Conservation (phyloP, 352 stramenopile genomes). For the Phytophthora pinifolia region DNA sequence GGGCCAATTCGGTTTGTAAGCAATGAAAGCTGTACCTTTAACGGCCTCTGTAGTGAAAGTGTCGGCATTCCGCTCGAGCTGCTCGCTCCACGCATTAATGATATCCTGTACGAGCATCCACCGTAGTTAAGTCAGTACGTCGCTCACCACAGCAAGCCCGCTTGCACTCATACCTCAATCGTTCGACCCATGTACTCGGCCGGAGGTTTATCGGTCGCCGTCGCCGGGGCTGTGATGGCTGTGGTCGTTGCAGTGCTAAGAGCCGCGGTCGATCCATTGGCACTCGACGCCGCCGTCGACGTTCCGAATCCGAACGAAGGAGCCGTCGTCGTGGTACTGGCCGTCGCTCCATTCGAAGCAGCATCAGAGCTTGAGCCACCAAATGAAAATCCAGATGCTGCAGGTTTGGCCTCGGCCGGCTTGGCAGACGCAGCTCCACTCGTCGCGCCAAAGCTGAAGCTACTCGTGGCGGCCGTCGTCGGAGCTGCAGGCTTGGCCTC, state of each 20-base stretch:
- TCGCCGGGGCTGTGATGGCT: conserved; percentile 33
- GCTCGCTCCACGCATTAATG: conserved; percentile 90
- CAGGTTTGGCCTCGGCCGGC: conserved; percentile 19
- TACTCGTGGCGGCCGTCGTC: conserved; percentile 9
- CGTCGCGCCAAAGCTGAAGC: conserved; percentile 30
- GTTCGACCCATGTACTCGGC: conserved; percentile 86
- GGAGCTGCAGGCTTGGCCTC: conserved; percentile 19
- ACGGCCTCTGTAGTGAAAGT: conserved; percentile 88
- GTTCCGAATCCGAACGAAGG: conserved; percentile 34
- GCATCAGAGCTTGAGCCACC: conserved; percentile 15
- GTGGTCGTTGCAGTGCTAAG: conserved; percentile 27
- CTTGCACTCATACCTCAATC: conserved; percentile 53
- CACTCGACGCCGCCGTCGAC: conserved; percentile 23
- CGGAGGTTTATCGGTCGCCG: conserved; percentile 62
- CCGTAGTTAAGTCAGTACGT: background rate
- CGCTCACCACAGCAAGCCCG: background rate
- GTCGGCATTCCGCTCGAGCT: conserved; percentile 81
- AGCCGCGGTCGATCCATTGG: conserved; percentile 18
- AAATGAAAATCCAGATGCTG: conserved; percentile 36
- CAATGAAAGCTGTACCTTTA: conserved; percentile 46
- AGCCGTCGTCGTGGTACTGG: conserved; percentile 9
- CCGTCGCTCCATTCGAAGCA: background rate
- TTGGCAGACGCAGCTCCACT: conserved; percentile 9
- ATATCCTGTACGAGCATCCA: conserved; percentile 57
- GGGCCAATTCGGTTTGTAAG: background rate